Evolutionary conservation across 2,329 filamentous ascomycete species (phyloP).

Genomic region (Colletotrichum plurivorum): DNA sequence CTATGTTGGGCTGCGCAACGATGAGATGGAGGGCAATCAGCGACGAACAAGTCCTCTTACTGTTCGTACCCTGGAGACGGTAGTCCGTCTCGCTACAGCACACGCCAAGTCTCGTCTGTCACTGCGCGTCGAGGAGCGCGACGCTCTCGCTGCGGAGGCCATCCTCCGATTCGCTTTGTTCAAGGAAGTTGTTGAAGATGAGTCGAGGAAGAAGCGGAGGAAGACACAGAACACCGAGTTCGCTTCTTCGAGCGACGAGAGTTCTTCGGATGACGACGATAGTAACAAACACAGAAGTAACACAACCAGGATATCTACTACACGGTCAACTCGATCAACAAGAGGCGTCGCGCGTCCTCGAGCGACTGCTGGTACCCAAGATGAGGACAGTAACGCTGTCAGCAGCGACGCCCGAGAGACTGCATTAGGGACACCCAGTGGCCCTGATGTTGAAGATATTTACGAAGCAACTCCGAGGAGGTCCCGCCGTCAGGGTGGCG

Average conservation of each 20-base stretch:
- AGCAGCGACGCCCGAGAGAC: constrained; percentile 57
- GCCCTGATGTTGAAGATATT: constrained; percentile 57
- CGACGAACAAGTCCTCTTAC: constrained; percentile 95
- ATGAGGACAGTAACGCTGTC: constrained; percentile 46
- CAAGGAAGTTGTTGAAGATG: constrained; percentile 89
- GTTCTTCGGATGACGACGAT: constrained; percentile 69
- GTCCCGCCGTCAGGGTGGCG: constrained; percentile 51
- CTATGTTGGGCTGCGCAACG: constrained; percentile 93
- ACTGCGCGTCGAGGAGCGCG: constrained; percentile 88
- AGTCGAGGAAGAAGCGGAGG: constrained; percentile 87
- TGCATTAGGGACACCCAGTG: constrained; percentile 58
- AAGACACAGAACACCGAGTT: constrained; percentile 73
- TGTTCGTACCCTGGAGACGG: constrained; percentile 94
- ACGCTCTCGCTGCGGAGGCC: constrained; percentile 88
- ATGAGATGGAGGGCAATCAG: constrained; percentile 95
- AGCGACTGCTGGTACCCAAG: constrained; percentile 45
- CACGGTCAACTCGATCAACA: constrained; percentile 50
- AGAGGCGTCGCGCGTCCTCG: constrained; percentile 52
- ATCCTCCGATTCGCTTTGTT: constrained; percentile 96
- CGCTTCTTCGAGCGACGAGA: constrained; percentile 72
- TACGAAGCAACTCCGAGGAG: constrained; percentile 59
- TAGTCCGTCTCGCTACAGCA: constrained; percentile 97
- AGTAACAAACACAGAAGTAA: constrained; percentile 44
- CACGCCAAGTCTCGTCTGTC: constrained; percentile 95
- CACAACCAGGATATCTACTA: constrained; percentile 46